phyloP scores from a whole-genome alignment of 805 yeast genomes.

The Phaffomyces antillensis region DNA sequence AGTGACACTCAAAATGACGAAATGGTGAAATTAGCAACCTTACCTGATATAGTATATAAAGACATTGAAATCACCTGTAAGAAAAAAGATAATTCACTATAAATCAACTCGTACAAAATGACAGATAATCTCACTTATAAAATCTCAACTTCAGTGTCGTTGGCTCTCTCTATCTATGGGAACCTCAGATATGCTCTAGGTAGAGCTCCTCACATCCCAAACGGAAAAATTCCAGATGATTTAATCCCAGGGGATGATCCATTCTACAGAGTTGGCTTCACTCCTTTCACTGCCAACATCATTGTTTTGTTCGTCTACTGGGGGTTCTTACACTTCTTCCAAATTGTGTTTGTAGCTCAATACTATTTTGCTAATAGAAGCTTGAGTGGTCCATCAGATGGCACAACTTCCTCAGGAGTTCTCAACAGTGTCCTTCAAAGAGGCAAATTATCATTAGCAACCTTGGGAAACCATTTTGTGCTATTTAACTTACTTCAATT shows the following conservation, averaged over 20 bases:
- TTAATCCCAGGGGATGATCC: conserved; percentile 37
- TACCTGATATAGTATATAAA: no score
- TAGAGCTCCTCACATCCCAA: conserved; percentile 25
- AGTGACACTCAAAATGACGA: neutral
- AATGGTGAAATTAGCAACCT: no score
- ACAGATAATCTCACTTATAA: conserved; percentile 25
- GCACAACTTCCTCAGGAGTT: conserved; percentile 2
- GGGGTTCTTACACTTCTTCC: conserved; percentile 46
- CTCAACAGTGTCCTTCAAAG: no score
- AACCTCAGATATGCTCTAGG: conserved; percentile 47
- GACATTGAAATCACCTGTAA: no score
- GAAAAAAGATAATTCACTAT: no score
- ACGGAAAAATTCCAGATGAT: conserved; percentile 23
- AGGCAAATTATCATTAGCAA: conserved; percentile 5
- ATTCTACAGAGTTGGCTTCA: conserved; percentile 41
- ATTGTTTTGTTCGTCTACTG: conserved; percentile 49
- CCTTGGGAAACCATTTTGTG: conserved; percentile 53
- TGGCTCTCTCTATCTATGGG: conserved; percentile 40
- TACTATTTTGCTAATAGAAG: conserved; percentile 31
- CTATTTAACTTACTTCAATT: conserved; percentile 53
- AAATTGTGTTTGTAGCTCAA: conserved; percentile 42
- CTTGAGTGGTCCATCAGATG: conserved; percentile 20
- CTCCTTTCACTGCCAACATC: conserved; percentile 63
- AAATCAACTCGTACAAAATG: neutral
- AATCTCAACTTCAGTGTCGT: conserved; percentile 44